These are phyloP conservation scores for Neurospora sp. DNA, from an alignment of 495 filamentous ascomycete species.

Conservation along the genomic window DNA sequence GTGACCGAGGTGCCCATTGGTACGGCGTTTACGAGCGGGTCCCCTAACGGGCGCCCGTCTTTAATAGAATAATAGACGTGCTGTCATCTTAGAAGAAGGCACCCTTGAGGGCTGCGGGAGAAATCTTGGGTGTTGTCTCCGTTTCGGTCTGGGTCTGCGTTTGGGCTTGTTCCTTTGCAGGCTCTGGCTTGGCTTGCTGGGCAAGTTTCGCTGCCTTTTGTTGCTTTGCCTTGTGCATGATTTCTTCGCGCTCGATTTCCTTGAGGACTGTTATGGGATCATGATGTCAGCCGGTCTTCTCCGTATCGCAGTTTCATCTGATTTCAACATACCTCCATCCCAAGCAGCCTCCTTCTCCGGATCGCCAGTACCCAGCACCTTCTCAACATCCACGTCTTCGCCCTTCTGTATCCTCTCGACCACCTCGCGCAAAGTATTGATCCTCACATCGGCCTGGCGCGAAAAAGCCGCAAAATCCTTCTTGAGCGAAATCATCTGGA, in stretches of 20 bases:
- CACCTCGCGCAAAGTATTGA: constrained; percentile 68
- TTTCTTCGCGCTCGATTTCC: constrained; percentile 73
- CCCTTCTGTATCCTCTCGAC: constrained; percentile 72
- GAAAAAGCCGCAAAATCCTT: constrained; percentile 62
- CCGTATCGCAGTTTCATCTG: background rate
- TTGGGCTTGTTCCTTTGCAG: constrained; percentile 1
- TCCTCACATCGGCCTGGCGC: constrained; percentile 67
- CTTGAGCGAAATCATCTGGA: constrained; percentile 76
- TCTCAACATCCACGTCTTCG: constrained; percentile 85
- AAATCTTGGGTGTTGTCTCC: constrained; percentile 11
- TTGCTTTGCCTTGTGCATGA: constrained; percentile 32
- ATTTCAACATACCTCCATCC: constrained; percentile 58
- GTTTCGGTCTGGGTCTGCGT: background rate
- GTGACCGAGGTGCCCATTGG: background rate
- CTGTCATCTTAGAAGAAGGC: constrained; percentile 30
- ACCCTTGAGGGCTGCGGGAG: constrained; percentile 6
- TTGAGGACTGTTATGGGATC: constrained; percentile 46
- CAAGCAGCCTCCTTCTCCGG: constrained; percentile 68
- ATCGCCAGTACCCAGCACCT: constrained; percentile 70
- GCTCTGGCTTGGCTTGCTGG: background rate
- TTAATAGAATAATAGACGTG: background rate
- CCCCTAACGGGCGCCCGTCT: background rate
- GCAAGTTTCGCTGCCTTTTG: background rate
- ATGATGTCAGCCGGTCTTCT: constrained; percentile 5
- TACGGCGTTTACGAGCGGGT: background rate